Percentiles rank a stretch among this genome's conserved stretches.
phyloP scores from a whole-genome alignment of 2,329 filamentous ascomycete genomes.

The Ceratocystis huliohia region DNA sequence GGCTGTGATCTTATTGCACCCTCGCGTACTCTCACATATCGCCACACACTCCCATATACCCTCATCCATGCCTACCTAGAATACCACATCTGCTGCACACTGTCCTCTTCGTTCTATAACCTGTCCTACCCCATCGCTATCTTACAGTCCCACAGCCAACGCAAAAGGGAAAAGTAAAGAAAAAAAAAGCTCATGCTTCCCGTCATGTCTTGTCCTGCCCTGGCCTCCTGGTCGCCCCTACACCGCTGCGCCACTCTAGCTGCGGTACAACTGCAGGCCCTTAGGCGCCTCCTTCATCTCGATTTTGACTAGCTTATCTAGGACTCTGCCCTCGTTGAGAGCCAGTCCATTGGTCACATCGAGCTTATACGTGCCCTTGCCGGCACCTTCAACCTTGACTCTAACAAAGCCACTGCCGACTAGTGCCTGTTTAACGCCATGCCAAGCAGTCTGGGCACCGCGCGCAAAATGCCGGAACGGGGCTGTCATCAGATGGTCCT shows the following conservation, averaged over 20 bases:
- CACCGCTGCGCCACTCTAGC: neutral
- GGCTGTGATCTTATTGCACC: neutral
- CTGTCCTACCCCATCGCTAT: constrained; percentile 4
- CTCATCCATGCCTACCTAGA: neutral
- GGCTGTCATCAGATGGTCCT: constrained; percentile 43
- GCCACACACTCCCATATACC: too few species aligned
- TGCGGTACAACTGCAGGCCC: constrained; percentile 18
- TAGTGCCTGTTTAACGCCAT: constrained; percentile 38
- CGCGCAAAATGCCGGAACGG: constrained; percentile 41
- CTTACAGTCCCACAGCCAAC: neutral
- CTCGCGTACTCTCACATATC: too few species aligned
- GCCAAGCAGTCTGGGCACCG: constrained; percentile 33
- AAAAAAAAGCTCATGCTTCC: neutral
- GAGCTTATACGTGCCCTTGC: constrained; percentile 41
- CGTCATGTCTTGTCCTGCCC: too few species aligned
- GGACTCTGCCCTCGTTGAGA: constrained; percentile 44
- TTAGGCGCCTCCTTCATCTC: constrained; percentile 11
- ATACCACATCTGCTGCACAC: neutral
- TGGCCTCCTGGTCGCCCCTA: neutral
- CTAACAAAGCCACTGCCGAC: constrained; percentile 45
- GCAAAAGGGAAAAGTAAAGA: neutral
- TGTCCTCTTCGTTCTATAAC: neutral
- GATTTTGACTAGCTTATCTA: constrained; percentile 40
- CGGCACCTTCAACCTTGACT: constrained; percentile 31
- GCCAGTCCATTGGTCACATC: constrained; percentile 46